Evolutionary conservation across 129 eudicot genomes (phyloP).

Genomic region (Kitagawia praeruptora): DNA sequence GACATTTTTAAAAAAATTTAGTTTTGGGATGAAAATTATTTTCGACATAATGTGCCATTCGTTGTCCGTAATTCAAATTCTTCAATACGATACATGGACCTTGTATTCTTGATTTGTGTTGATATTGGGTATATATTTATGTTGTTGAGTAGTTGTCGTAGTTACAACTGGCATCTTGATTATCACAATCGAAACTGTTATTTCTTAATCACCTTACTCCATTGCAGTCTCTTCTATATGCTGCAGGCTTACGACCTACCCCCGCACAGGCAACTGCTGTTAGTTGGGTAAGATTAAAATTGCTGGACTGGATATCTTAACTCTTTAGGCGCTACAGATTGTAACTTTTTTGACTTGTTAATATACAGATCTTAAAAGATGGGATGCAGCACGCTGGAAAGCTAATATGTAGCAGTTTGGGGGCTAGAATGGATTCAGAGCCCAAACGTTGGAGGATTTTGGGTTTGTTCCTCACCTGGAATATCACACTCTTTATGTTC

Average conservation of each 20-base stretch:
- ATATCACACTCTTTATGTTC: neutral
- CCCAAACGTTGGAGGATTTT: constrained; percentile 93
- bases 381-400: constrained; percentile 95
- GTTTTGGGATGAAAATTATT: neutral
- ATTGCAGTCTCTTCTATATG: constrained; percentile 88
- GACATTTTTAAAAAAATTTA: neutral
- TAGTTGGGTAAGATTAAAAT: constrained; percentile 70
- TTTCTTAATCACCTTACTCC: constrained; percentile 21
- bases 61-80: neutral
- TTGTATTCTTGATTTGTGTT: neutral
- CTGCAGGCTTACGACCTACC: constrained; percentile 96
- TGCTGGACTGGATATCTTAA: constrained; percentile 5
- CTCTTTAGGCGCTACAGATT: neutral
- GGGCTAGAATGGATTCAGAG: constrained; percentile 95
- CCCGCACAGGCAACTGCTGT: constrained; percentile 98
- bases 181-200: neutral
- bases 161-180: neutral
- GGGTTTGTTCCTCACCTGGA: constrained; percentile 35
- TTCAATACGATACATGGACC: neutral
- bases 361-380: constrained; percentile 67
- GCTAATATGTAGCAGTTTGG: constrained; percentile 88
- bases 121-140: neutral
- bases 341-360: neutral
- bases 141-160: neutral
- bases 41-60: neutral